Conservation (phyloP, 176 grass and related monocot genomes). For the Guadua angustifolia region DNA sequence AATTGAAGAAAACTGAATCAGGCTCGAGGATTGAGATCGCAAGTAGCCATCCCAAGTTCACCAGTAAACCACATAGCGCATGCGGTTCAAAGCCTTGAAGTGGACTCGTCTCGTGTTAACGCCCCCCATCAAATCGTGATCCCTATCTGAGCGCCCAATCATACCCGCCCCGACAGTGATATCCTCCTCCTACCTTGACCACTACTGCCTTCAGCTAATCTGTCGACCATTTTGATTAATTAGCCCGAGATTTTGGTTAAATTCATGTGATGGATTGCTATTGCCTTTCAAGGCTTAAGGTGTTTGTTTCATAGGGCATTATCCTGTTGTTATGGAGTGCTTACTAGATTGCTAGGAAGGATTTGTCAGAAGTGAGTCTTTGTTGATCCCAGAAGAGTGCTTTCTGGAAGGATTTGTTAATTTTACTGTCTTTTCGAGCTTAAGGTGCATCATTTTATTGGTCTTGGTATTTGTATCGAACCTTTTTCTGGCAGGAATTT, state of each 20-base stretch:
- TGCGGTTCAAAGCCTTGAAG: conserved; percentile 21
- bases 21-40: conserved; percentile 24
- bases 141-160: conserved; percentile 20
- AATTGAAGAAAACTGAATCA: conserved; percentile 45
- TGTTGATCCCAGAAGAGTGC: not conserved
- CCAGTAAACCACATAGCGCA: conserved; percentile 1
- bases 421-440: not conserved
- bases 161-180: conserved; percentile 7
- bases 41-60: conserved; percentile 48
- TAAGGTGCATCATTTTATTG: not conserved
- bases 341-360: not conserved
- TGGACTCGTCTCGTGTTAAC: conserved; percentile 18
- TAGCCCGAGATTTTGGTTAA: conserved; percentile 18
- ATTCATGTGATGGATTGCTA: not conserved
- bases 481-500: too few relatives aligned
- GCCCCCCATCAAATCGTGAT: conserved; percentile 27
- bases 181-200: not conserved
- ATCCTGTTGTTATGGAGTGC: not conserved
- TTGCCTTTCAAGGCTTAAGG: not conserved
- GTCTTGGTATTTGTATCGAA: not conserved
- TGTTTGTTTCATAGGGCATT: not conserved
- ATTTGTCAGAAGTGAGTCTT: not conserved
- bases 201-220: not conserved
- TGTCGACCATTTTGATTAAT: conserved; percentile 20
- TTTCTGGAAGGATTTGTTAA: not conserved